Evolutionary conservation across 495 filamentous ascomycete species (phyloP), one percentile per base, ranked within the genome.

Genomic region (Xylaria nigripes): DNA sequence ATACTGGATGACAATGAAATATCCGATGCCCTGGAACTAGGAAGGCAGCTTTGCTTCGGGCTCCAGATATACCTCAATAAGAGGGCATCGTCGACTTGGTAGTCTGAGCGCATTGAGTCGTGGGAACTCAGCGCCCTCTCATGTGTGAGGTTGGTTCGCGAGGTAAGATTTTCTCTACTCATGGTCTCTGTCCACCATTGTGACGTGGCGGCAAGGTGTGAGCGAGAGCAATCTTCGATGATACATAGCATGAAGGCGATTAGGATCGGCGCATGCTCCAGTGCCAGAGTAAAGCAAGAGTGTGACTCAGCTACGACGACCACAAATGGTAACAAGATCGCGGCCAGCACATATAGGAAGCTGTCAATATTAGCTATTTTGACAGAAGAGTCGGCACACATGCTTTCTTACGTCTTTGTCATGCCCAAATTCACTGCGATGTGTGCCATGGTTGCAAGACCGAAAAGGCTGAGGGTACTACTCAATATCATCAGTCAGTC

Each of bases 381-480:
- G 8, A 15, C 32, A 23, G 9, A 24, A 24, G 36, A 7, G 12
- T 16, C 22, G 13, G 25, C 7, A 16, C 19, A 23, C 13, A 15
- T 16, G 22, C 24, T 21, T 32, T 24, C 52, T 36, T 43, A 55
- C 45, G 40, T 25, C n/a, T 34, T 55, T 34, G 34, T 49, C 4
- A 29, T 3, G 7, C 25, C 38, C 24, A 19, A 34, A 25, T 25
- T 49, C 25, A 16, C 30, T 9, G 22, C 52, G 6, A 55, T n/a
- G 24, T 49, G 45, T n/a, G 51, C 55, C 50, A 63, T 7, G 0
- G 49, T 51, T 6, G 60, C 50, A 7, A 68, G 30, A 4, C 64
- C 52, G 25, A 67, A 68, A 22, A 67, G 48, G 13, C 53, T 40
- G 38, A 68, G 61, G 1, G 65, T 65, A 3, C 52, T 55, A 18